Base-by-base conservation (phyloP, 2,329 filamentous ascomycete genomes). In the Fusarium torulosum region DNA sequence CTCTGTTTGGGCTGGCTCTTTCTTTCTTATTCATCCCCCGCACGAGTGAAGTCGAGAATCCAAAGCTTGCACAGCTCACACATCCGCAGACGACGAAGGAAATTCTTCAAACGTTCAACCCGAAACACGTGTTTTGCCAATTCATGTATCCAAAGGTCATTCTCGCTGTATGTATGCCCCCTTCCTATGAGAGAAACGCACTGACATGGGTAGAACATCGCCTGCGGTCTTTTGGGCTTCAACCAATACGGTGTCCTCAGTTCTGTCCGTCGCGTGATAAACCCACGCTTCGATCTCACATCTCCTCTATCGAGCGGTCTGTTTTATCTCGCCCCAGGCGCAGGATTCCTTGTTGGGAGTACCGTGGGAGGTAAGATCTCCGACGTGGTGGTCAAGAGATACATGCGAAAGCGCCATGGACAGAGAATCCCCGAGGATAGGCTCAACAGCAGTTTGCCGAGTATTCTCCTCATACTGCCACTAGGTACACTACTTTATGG, bases 321-420 rank as follows among this genome's bases (percentile, higher is more conserved):
- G 0, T 91, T 92, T 77, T 92, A 91, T 75, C 85, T 92, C 23
- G 89, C 90, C 0, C 90, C 90, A 0, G 90, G 89, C 0, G 85
- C 83, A 43, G 90, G 90, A 0, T 92, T 91, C 62, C 76, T 92
- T 0, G 55, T 85, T 0, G 89, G 90, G 0, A 90, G 88, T 2
- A 87, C 91, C 51, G 79, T 90, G 51, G 89, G 90, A 15, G 90
- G 90, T 0, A 76, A 77, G 15, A 72, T 80, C n/a, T 79, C 80
- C 0, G 81, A 82, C 43, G 69, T 74, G 19, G 71, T 79, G 0
- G 80, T 82, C 7, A 79, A 78, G 67, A 69, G 75, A 53, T 81
- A 79, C 55, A 79, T 81, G 35, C 66, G 67, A 37, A 81, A 79
- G 60, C 74, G 80, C 2, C 72, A 75, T 0, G 76, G 76, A 1